Base-by-base conservation (phyloP, 2,329 filamentous ascomycete genomes). In the Teratosphaeria zuluensis region DNA sequence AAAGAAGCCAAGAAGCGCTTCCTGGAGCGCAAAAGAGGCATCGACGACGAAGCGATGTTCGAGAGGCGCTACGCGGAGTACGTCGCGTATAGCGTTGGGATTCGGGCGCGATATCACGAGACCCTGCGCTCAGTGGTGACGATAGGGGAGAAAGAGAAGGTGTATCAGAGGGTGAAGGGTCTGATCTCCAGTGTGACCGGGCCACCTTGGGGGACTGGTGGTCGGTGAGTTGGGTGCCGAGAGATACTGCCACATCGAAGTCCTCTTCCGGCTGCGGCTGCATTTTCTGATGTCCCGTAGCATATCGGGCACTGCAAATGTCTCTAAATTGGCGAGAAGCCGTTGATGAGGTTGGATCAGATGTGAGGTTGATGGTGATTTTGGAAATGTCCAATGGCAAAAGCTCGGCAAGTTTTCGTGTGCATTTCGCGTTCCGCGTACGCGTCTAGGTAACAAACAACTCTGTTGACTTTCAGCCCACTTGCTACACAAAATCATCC, bases 1-100 rank as follows among this genome's bases (percentile, higher is more conserved):
- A 11, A 48, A 12, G 38, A 51, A 5, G 52, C 56, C 8, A 58
- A 55, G 16, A 35, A 30, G 46, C 56, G 56, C n/a, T 58, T 58
- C 21, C 6, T 58, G 28, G 12, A n/a, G 19, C 56, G 56, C 16
- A 24, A 24, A 16, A 16, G 52, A n/a, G 51, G 30, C 4, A 53
- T 32, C 24, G 56, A 58, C 38, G 21, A 58, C 21, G 38, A 21
- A 12, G 52, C 14, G 21, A 54, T 55, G 30, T 58, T 58, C 24
- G 56, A 54, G 33, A 54, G 32, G 35, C 24, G 56, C 19, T 55
- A 55, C 12, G 21, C 31, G 24, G 56, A 58, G 51, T 51, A 54
- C 24, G 3, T 14, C 9, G 31, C 14, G 51, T 28, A 38, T 31
- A 35, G 12, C 21, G 12, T 7, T 5, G 31, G 1, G 19, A 55